Percentiles rank a stretch among this genome's conserved stretches.
These are phyloP conservation scores for Pulveroboletus frians DNA, from an alignment of 768 basidiomycete species.

Conservation along the genomic window DNA sequence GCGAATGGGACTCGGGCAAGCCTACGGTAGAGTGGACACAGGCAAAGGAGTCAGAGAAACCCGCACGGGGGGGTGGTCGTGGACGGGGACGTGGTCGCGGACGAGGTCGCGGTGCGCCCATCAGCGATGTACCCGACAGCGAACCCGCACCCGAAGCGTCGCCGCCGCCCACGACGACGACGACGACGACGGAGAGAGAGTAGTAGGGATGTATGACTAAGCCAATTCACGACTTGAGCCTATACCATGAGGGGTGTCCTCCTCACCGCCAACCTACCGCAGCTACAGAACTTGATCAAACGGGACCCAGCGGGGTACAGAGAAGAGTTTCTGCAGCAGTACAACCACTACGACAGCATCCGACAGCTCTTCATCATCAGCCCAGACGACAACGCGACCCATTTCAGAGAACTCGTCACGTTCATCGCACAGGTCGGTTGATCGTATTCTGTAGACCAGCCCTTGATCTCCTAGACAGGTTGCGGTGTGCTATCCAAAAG, in stretches of 20 bases:
- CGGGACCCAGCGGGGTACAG: constrained; percentile 85
- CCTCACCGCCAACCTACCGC: constrained; percentile 85
- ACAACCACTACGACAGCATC: constrained; percentile 88
- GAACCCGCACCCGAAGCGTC: not conserved
- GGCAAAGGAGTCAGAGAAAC: constrained; percentile 16
- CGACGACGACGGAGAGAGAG: not conserved
- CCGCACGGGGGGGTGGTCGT: constrained; percentile 28
- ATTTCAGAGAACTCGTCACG: constrained; percentile 81
- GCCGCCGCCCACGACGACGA: not conserved
- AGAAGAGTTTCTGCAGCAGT: constrained; percentile 95
- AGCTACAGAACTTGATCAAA: constrained; percentile 96
- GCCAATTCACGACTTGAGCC: not conserved
- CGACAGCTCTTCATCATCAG: constrained; percentile 79
- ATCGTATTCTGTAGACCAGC: no score
- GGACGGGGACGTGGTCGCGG: constrained; percentile 37
- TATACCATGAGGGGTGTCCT: constrained; percentile 29
- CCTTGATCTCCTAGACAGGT: constrained; percentile 31
- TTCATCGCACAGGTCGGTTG: constrained; percentile 69
- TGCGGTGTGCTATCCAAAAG: constrained; percentile 73
- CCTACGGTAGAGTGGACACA: constrained; percentile 17
- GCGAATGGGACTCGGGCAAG: constrained; percentile 86
- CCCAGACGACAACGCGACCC: constrained; percentile 79
- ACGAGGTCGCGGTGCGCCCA: constrained; percentile 18
- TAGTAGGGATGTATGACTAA: constrained; percentile 17
- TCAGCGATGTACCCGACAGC: not conserved